Conservation (phyloP, 805 yeast species). For the Jamesozyma lodderae region DNA sequence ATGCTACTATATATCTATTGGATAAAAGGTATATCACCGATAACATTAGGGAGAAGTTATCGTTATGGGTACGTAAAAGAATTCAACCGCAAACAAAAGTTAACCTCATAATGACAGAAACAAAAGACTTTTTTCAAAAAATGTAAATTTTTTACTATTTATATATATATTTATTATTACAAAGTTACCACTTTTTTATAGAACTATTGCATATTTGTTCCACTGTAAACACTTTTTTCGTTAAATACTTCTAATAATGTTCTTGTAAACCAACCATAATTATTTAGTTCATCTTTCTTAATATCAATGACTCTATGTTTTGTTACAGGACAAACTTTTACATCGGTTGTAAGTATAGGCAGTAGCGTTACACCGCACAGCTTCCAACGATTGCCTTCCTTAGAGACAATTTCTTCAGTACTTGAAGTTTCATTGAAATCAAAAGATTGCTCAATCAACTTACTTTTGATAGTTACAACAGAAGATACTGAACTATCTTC, state of each 20-base stretch:
- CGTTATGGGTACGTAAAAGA: slow-evolving; percentile 63
- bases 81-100: slow-evolving; percentile 17
- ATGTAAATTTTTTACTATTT: not conserved
- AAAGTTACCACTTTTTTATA: not conserved
- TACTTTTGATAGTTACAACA: slow-evolving; percentile 15
- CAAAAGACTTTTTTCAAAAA: slow-evolving; percentile 17
- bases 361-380: slow-evolving; percentile 32
- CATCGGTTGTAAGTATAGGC: slow-evolving; percentile 30
- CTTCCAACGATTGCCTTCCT: slow-evolving; percentile 29
- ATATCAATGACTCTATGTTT: slow-evolving; percentile 26
- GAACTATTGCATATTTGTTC: slow-evolving; percentile 9
- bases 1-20: slow-evolving; percentile 61
- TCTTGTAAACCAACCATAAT: slow-evolving; percentile 30
- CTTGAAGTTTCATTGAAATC: slow-evolving; percentile 9
- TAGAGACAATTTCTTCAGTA: slow-evolving; percentile 17
- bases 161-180: not conserved
- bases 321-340: slow-evolving; percentile 32
- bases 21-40: slow-evolving; percentile 50
- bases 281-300: slow-evolving; percentile 18
- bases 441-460: slow-evolving; percentile 25
- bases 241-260: slow-evolving; percentile 21
- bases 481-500: not conserved
- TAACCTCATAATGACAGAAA: slow-evolving; percentile 13
- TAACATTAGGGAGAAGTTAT: slow-evolving; percentile 48
- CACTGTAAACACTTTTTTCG: slow-evolving; percentile 24